phyloP scores from a whole-genome alignment of 1,284 basidiomycete species.

The Veloboletus limbatus region DNA sequence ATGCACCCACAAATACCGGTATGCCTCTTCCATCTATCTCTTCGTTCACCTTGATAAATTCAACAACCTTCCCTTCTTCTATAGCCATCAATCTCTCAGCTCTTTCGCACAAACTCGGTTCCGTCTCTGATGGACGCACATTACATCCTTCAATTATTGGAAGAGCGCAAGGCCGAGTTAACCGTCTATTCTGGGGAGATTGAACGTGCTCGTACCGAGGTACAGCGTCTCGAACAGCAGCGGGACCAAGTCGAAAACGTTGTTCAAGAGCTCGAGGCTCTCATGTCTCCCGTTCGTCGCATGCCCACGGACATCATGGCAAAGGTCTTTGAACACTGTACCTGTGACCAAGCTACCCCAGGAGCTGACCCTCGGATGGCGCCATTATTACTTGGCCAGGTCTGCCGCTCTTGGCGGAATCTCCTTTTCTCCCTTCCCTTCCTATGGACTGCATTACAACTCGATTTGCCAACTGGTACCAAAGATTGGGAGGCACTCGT shows the following conservation, averaged over 20 bases:
- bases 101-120: conserved; percentile 29
- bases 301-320: conserved; percentile 32
- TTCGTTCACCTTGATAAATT: no score
- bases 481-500: conserved; percentile 28
- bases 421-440: conserved; percentile 30
- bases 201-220: conserved; percentile 20
- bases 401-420: conserved; percentile 31
- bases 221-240: conserved; percentile 21
- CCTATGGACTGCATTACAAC: conserved; percentile 24
- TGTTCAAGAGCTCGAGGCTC: conserved; percentile 29
- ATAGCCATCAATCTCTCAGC: conserved; percentile 29
- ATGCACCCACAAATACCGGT: conserved; percentile 26
- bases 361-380: conserved; percentile 13
- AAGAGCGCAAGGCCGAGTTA: conserved; percentile 19
- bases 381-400: conserved; percentile 28
- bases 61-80: no score
- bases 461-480: conserved; percentile 23
- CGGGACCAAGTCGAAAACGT: conserved; percentile 11
- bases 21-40: not conserved
- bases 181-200: conserved; percentile 18
- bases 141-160: conserved; percentile 15
- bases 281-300: conserved; percentile 32
- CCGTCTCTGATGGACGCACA: conserved; percentile 24
- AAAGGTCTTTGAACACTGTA: conserved; percentile 26
- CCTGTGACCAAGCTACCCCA: conserved; percentile 9